Base-by-base conservation (phyloP, 2,329 filamentous ascomycete genomes). In the Ophiosphaerella narmari region DNA sequence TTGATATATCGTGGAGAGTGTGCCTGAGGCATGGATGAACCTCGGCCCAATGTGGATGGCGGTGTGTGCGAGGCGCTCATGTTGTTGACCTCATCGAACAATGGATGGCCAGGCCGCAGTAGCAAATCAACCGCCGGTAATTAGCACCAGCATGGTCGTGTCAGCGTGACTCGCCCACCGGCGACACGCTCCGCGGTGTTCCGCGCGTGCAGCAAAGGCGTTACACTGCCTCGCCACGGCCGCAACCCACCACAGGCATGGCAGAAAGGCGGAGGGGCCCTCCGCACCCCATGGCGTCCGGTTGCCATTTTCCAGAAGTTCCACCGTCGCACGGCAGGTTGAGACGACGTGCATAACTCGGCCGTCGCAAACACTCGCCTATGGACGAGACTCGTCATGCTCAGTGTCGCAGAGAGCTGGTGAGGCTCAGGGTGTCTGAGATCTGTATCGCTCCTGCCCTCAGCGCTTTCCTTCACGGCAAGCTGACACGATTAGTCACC, bases 401-500 rank as follows among this genome's bases (percentile, higher is more conserved):
- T 39, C 49, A 38, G 48, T 41, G 60, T 69, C 60, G 61, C 61
- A 68, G 60, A 39, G 24, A 45, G 39, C 52, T 62, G 61, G 64
- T 71, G 67, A 64, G 60, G 64, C 52, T 43, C 31, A 39, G 52
- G 59, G 8, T 55, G 66, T 67, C 58, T 51, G 65, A 62, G 54
- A 55, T 62, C 50, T 63, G 64, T 67, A 48, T 68, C 66, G 61
- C 42, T 50, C 34, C 48, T 50, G 35, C 18, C 24, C 50, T 31
- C 48, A 47, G 51, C 56, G 37, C 21, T 39, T 46, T 42, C 38
- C 24, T 34, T 32, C 37, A 45, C 24, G 63, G 65, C 55, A 68
- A 49, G 55, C 46, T 41, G 39, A 63, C 50, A 52, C 64, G 65
- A 66, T 68, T 66, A 68, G 59, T 67, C 52, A 61, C 50, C 54